A percentile compares a stretch with the other conserved stretches of the same genome.
These are phyloP conservation scores for Yamadazyma mexicana DNA, from an alignment of 1,139 yeast species.

Conservation along the genomic window DNA sequence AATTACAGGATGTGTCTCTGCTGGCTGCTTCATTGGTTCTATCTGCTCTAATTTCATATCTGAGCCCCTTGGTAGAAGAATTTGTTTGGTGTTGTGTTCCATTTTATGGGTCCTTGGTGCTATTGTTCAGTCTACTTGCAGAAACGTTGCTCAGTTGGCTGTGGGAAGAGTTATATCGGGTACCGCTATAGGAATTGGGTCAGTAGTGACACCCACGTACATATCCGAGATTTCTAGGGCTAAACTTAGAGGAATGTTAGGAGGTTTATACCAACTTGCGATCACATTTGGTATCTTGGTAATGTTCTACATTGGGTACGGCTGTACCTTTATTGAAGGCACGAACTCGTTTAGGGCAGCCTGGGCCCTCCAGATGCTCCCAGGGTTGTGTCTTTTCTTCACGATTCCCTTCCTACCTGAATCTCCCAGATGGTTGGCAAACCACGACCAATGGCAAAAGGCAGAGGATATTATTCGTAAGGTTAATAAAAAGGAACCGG, in stretches of 20 bases:
- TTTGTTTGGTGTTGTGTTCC: conserved; percentile 28
- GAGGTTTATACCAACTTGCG: conserved; percentile 45
- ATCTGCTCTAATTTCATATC: conserved; percentile 29
- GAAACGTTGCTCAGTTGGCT: conserved; percentile 36
- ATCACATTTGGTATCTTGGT: conserved; percentile 42
- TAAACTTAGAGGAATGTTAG: conserved; percentile 51
- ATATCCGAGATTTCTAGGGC: conserved; percentile 57
- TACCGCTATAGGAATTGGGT: conserved; percentile 58
- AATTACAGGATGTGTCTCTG: conserved; percentile 35
- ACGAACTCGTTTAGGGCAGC: conserved; percentile 49
- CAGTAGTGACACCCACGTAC: conserved; percentile 59
- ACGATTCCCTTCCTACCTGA: conserved; percentile 41
- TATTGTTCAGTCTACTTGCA: conserved; percentile 31
- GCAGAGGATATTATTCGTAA: conserved; percentile 31
- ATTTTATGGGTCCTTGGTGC: conserved; percentile 36
- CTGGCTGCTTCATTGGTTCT: conserved; percentile 37
- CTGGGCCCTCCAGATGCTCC: conserved; percentile 56
- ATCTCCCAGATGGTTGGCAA: conserved; percentile 41
- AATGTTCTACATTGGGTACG: conserved; percentile 40
- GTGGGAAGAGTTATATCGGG: conserved; percentile 57
- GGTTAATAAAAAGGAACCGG: conserved; percentile 29
- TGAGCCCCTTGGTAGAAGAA: conserved; percentile 38
- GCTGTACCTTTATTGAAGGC: conserved; percentile 35
- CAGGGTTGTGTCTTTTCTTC: conserved; percentile 45
- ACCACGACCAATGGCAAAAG: conserved; percentile 35